phyloP scores from a whole-genome alignment of 179 eudicot species.

The Sideroxylon spinosum region DNA sequence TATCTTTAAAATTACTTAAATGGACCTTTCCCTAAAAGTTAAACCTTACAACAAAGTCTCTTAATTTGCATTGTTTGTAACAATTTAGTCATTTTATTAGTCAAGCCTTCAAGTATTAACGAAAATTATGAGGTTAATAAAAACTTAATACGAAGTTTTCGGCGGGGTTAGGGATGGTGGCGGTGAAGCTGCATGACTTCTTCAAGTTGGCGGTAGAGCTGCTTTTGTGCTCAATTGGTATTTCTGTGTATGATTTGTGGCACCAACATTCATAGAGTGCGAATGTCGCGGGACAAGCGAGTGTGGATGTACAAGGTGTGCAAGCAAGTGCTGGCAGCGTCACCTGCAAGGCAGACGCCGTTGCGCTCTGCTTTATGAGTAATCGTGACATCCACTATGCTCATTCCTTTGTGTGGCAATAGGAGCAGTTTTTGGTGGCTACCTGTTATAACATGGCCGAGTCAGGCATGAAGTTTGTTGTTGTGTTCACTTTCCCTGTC shows the following conservation, averaged over 20 bases:
- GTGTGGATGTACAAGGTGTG: conserved; percentile 77
- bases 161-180: conserved; percentile 19
- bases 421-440: conserved; percentile 51
- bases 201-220: conserved; percentile 41
- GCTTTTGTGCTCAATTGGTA: conserved; percentile 45
- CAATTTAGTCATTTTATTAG: no score
- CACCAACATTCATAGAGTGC: conserved; percentile 28
- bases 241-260: conserved; percentile 60
- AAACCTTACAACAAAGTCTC: no score
- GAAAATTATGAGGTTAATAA: no score
- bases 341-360: conserved; percentile 71
- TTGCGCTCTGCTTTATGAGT: conserved; percentile 53
- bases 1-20: no score
- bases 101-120: no score
- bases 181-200: conserved; percentile 39
- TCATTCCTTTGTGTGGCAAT: conserved; percentile 56
- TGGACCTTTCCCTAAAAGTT: no score
- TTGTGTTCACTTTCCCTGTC: background rate
- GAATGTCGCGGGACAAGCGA: conserved; percentile 38
- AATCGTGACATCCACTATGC: conserved; percentile 76
- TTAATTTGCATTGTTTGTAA: no score
- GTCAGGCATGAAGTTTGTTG: conserved; percentile 23
- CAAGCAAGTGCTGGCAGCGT: conserved; percentile 65
- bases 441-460: conserved; percentile 50
- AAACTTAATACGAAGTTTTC: conserved; percentile 6